Base-by-base conservation (phyloP, 148 eudicot species). In the Amaranthus cruentus region DNA sequence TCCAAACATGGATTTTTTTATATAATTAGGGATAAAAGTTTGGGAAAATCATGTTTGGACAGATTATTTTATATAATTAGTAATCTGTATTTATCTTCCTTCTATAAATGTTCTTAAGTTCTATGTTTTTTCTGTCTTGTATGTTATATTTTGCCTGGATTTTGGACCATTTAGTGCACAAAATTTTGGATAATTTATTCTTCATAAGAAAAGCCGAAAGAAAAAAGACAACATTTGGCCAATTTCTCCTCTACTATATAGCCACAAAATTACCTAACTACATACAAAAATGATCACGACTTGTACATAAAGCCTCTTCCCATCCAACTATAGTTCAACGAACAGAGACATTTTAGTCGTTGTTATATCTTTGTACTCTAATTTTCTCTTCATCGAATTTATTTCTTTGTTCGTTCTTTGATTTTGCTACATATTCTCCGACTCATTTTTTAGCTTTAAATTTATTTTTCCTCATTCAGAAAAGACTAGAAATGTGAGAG, bases 1-100 rank as follows among this genome's bases (percentile, higher is more conserved):
- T 80, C 60, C 63, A 67, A 76, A 72, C 76, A 71, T 80, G 76
- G 66, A 71, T 71, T 67, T 66, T 15, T n/a, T 60, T 60, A 53
- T 4, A 66, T 59, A 43, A 49, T 66, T 50, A 72, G 62, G 11
- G 14, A 15, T 43, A 58, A 54, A 21, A n/a, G 7, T 75, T 59
- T 75, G 51, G 4, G 14, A 9, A 70, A 70, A 71, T 75, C 79
- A 52, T 75, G 76, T 59, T 70, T 71, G 68, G 82, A 75, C 61
- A 64, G 38, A 10, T 79, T 70, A 71, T 68, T 62, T 53, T n/a
- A 57, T 56, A 28, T 28, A 44, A 28, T 28, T 28, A 11, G 12
- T 12, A 21, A 49, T 59, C 58, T 47, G 61, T 52, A 52, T 59
- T 72, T 66, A 72, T 64, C 6, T 63, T 55, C 3, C 46, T 49